Conservation (phyloP, 306 rosid species). For the Dicorynia guianensis region DNA sequence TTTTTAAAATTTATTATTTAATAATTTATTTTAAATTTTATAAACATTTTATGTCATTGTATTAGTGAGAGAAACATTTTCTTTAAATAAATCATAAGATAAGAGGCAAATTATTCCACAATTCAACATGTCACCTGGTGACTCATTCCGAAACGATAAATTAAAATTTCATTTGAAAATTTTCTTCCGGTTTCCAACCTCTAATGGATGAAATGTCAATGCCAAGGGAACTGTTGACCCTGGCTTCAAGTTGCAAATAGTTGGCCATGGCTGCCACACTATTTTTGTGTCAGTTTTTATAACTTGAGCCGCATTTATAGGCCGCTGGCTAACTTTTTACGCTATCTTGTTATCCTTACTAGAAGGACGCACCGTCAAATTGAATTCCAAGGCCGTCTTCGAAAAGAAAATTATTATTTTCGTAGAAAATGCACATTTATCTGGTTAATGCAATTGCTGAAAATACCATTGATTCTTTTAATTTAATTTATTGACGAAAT, state of each 20-base stretch:
- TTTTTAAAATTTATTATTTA: no score
- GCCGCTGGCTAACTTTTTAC: background rate
- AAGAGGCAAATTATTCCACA: no score
- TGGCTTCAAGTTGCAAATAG: background rate
- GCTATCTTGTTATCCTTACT: background rate
- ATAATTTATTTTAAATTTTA: no score
- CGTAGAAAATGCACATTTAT: background rate
- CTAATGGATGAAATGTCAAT: constrained; percentile 22
- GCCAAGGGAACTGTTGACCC: constrained; percentile 9
- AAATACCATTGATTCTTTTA: background rate
- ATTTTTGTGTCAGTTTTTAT: background rate
- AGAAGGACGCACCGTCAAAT: background rate
- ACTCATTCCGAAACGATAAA: background rate
- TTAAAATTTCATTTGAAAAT: background rate
- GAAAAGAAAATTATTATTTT: background rate
- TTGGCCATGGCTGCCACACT: background rate
- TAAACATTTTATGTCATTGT: no score
- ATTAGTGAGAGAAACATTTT: no score
- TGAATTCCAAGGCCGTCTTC: constrained; percentile 5
- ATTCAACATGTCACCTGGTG: background rate
- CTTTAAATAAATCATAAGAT: no score
- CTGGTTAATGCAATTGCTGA: constrained; percentile 6
- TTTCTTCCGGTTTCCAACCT: background rate
- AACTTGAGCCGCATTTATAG: background rate
- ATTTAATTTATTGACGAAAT: background rate